Base-by-base conservation (phyloP, 805 yeast genomes). In the Kodamaea kaohsiungensis region DNA sequence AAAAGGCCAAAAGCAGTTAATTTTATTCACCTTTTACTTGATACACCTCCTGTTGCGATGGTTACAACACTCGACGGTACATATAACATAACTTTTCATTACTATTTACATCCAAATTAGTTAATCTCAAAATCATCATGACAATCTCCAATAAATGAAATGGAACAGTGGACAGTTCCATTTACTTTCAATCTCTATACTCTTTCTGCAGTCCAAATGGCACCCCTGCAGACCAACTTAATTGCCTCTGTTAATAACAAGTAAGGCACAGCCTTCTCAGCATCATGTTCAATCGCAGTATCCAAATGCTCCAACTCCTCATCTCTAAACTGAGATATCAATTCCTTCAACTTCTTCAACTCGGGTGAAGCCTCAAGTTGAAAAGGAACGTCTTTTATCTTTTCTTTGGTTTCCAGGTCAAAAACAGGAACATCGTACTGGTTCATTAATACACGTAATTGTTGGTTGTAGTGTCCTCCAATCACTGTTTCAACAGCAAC, bases 401-500 rank as follows among this genome's bases (percentile, higher is more conserved):
- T 38, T 49, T 65, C 59, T 1, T 78, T 78, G 0, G 77, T 69
- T 15, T 59, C 61, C 54, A 71, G 73, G 54, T 75, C 75, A 52
- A 60, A 64, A 2, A 70, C 62, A 1, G 76, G 76, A 27, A 82
- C 75, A 15, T 82, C 79, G 64, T 80, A 89, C 56, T 87, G 88
- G 59, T 84, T 86, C 69, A 82, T 80, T 53, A 95, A 75, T 42
- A 85, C 83, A 51, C 99, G 78, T 59, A 95, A 75, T 69, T 95
- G 99, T 57, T 85, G 86, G 67, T 95, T 95, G 71, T 95, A 95
- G 68, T 95, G 99, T 1, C 89, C 89, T 1, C 99, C 99, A 68
- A 95, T 95, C 5, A 95, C 98, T 0, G 99, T 95, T 70, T 95
- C 99, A 1, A 95, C 98, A 0, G 98, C 98, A 56, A 92, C 98